Percentiles rank a stretch among this genome's conserved stretches.
Conservation (phyloP, 148 eudicot species). For the Amaranthus cruentus region DNA sequence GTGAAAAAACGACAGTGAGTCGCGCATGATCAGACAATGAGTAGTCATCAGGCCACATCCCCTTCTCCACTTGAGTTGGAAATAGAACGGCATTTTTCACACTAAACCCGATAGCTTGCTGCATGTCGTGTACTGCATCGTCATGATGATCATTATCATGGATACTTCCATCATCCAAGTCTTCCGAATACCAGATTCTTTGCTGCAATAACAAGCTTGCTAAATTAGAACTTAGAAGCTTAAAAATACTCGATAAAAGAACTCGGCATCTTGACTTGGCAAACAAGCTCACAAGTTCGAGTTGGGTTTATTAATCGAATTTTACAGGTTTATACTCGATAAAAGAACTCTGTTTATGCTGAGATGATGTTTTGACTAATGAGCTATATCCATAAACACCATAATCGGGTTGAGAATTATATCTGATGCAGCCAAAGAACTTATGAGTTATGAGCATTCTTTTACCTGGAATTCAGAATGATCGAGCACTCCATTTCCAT, state of each 20-base stretch:
- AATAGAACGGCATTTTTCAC: slow-evolving; percentile 91
- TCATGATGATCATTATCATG: slow-evolving; percentile 22
- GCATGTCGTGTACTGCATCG: slow-evolving; percentile 23
- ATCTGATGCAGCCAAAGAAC: no score
- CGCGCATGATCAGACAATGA: slow-evolving; percentile 98
- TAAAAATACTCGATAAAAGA: no score
- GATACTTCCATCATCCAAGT: slow-evolving; percentile 32
- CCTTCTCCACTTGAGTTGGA: slow-evolving; percentile 95
- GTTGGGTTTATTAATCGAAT: no score
- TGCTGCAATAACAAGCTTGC: slow-evolving; percentile 43
- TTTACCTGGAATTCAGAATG: slow-evolving; percentile 73
- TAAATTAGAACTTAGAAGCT: background rate
- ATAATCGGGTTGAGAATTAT: no score
- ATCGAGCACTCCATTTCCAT: slow-evolving; percentile 84
- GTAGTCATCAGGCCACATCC: slow-evolving; percentile 96
- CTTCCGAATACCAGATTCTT: slow-evolving; percentile 68
- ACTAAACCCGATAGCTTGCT: slow-evolving; percentile 73
- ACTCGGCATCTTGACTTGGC: no score
- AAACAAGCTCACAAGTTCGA: background rate
- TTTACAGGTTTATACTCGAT: no score
- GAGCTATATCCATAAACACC: no score
- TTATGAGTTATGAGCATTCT: no score
- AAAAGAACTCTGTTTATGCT: no score
- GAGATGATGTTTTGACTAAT: no score
- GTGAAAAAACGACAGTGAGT: slow-evolving; percentile 90